These are phyloP conservation scores for Neocucurbitaria cava DNA, from an alignment of 2,329 filamentous ascomycete genomes.

Conservation along the genomic window DNA sequence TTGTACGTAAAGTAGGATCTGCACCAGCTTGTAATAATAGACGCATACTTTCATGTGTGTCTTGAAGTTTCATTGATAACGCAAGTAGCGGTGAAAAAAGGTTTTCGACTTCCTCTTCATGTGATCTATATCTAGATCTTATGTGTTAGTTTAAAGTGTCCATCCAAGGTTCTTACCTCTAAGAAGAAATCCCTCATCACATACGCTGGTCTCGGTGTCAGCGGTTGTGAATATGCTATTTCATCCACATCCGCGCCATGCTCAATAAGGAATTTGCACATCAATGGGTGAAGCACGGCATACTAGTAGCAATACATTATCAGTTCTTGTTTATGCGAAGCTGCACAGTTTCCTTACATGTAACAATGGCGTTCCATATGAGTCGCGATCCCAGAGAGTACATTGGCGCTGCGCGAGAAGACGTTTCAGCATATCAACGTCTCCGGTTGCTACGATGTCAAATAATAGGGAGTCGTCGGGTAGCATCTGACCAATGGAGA, in stretches of 20 bases:
- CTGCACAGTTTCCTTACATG: slow-evolving; percentile 6
- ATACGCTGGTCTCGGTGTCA: no score
- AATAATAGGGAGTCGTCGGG: slow-evolving; percentile 6
- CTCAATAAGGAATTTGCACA: slow-evolving; percentile 14
- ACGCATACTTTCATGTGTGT: not conserved
- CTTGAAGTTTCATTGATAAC: not conserved
- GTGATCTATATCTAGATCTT: no score
- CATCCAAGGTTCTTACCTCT: no score
- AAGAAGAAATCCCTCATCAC: no score
- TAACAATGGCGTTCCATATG: slow-evolving; percentile 10
- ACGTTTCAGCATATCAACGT: slow-evolving; percentile 3
- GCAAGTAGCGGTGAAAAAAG: not conserved
- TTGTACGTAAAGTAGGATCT: slow-evolving; percentile 4
- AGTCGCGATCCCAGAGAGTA: slow-evolving; percentile 9
- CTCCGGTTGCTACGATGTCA: slow-evolving; percentile 1
- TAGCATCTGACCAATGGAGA: slow-evolving; percentile 9
- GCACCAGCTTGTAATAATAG: slow-evolving; percentile 3
- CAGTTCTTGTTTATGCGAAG: not conserved
- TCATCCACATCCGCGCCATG: slow-evolving; percentile 16
- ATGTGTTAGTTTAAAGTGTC: no score
- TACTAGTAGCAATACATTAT: not conserved
- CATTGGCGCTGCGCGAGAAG: slow-evolving; percentile 2
- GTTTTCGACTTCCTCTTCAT: no score
- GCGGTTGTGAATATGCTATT: not conserved
- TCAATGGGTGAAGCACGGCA: slow-evolving; percentile 6